Conservation (phyloP, 2,329 filamentous ascomycete genomes). For the Fusarium mundagurra region DNA sequence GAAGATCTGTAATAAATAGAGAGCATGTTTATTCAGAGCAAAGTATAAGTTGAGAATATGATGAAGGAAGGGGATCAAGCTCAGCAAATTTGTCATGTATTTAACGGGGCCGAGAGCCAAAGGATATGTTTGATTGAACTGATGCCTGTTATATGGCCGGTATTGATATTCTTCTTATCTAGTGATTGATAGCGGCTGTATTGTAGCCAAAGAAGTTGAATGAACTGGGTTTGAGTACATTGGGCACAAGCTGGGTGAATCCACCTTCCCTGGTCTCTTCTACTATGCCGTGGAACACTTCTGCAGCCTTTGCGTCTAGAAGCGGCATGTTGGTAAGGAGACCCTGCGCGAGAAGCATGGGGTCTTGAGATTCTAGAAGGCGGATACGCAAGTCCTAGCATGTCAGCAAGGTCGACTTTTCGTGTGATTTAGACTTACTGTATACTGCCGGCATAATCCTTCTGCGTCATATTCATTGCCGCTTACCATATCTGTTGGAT, state of each 20-base stretch:
- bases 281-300: neutral
- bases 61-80: neutral
- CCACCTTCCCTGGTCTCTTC: rapidly evolving
- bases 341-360: neutral
- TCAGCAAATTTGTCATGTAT: too few species aligned
- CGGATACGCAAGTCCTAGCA: neutral
- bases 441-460: neutral
- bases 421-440: rapidly evolving
- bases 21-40: rapidly evolving
- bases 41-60: too few species aligned
- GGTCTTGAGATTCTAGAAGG: neutral
- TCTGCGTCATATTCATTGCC: rapidly evolving
- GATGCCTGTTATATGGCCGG: neutral
- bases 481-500: rapidly evolving
- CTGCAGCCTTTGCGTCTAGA: neutral
- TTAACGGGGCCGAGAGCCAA: rapidly evolving
- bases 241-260: neutral
- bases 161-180: neutral
- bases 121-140: neutral
- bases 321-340: neutral
- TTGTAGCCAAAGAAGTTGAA: neutral
- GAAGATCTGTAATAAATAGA: neutral
- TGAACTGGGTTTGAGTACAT: neutral
- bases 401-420: neutral
- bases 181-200: neutral